Evolutionary conservation across 306 rosid genomes (phyloP).

Genomic region (Quercus dentata): DNA sequence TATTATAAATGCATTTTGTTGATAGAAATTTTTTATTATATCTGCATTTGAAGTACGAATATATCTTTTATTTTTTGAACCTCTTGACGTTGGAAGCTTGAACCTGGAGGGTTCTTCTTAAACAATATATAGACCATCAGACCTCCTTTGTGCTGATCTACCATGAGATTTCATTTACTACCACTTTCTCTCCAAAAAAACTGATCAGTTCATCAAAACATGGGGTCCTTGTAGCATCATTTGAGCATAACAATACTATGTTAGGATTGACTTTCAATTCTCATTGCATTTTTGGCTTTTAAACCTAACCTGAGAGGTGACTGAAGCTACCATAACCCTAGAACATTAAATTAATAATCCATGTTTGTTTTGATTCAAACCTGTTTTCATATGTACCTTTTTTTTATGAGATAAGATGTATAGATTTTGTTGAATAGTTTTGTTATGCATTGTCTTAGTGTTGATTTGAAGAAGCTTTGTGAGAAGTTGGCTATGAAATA

Average conservation of each 20-base stretch:
- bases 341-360: background rate
- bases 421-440: background rate
- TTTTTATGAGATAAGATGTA: background rate
- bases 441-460: background rate
- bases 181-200: background rate
- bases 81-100: background rate
- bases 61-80: background rate
- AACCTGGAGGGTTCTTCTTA: background rate
- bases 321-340: background rate
- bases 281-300: background rate
- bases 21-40: background rate
- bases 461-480: background rate
- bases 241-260: background rate
- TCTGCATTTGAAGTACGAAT: background rate
- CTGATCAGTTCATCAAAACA: background rate
- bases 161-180: background rate
- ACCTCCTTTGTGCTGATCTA: background rate
- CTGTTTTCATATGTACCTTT: background rate
- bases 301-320: background rate
- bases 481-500: background rate
- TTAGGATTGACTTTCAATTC: background rate
- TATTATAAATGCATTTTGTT: conserved; percentile 15
- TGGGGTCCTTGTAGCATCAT: background rate
- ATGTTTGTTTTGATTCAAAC: background rate
- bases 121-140: background rate